Evolutionary conservation across 768 basidiomycete species (phyloP), one percentile per base, ranked within the genome.

Genomic region (Mycena maculata): DNA sequence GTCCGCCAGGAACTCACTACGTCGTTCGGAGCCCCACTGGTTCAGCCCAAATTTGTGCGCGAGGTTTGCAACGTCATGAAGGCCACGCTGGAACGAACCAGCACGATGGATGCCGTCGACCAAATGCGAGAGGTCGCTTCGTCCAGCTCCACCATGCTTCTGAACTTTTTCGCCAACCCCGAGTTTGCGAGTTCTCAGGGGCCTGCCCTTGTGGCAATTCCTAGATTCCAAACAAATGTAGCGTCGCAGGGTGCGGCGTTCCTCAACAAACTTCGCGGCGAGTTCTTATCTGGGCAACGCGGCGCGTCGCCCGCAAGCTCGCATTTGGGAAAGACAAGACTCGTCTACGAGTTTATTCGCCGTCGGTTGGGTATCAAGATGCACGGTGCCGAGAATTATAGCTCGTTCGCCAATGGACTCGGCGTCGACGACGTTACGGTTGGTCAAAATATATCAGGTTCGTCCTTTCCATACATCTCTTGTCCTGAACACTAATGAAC

Each of bases 371-470:
- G 88, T 6, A 80, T 95, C 30, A 80, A 80, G 70, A 94, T 93
- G 91, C 89, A 93, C 61, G 93, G 93, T 8, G 75, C 79, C n/a
- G 91, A 92, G 71, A 95, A 95, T 75, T 76, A 86, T 45, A 74
- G 68, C 16, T 73, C 75, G 38, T 87, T 87, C 60, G 74, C 68
- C 2, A 80, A 82, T 54, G 84, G 81, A 1, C 74, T 85, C 27
- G 83, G 84, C 25, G 77, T 78, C 13, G 84, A 85, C 49, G 84
- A 92, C 41, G 82, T 78, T 8, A 90, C 90, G 0, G 80, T 92
- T 53, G 93, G 94, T 3, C 85, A 90, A 76, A 89, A 89, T 70
- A 87, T 94, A n/a, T 85, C 90, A 94, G 82, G 85, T 85, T 56
- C 41, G 83, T 73, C 28, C 39, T 16, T 11, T 27, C 20, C 20